Conservation (phyloP, 2,329 filamentous ascomycete species). For the Colletotrichum abscissum region DNA sequence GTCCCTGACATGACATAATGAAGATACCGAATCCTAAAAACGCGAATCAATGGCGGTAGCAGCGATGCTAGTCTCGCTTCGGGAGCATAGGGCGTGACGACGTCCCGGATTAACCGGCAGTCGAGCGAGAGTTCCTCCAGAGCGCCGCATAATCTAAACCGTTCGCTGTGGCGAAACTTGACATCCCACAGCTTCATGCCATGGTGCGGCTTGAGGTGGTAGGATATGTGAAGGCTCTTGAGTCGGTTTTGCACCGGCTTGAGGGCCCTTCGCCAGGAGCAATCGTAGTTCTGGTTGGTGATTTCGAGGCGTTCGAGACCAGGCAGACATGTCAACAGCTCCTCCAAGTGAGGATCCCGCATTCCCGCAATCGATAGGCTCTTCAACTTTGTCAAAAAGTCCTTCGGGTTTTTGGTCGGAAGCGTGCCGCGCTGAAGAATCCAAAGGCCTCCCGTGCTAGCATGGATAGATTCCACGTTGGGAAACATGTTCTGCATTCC, state of each 20-base stretch:
- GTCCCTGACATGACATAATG: background rate
- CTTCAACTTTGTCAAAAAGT: background rate
- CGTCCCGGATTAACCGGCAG: background rate
- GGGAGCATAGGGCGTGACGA: background rate
- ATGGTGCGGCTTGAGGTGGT: background rate
- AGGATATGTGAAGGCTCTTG: background rate
- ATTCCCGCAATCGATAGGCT: background rate
- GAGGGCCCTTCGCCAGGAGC: background rate
- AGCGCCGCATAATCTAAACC: background rate
- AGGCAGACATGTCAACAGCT: background rate
- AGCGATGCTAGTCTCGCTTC: background rate
- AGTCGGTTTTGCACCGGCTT: background rate
- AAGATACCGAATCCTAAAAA: background rate
- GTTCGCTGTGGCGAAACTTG: background rate
- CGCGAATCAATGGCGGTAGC: background rate
- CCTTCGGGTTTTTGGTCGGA: background rate
- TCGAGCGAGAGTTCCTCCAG: background rate
- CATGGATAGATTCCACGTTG: background rate
- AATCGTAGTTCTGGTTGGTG: background rate
- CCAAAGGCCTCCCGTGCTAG: background rate
- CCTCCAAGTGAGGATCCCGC: background rate
- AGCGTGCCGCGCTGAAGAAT: background rate
- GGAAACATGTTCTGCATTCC: background rate
- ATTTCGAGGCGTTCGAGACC: background rate
- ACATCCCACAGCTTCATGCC: background rate